These are phyloP conservation scores for Mycosarcoma mackinlayi DNA, from an alignment of 1,284 basidiomycete species.

Conservation along the genomic window DNA sequence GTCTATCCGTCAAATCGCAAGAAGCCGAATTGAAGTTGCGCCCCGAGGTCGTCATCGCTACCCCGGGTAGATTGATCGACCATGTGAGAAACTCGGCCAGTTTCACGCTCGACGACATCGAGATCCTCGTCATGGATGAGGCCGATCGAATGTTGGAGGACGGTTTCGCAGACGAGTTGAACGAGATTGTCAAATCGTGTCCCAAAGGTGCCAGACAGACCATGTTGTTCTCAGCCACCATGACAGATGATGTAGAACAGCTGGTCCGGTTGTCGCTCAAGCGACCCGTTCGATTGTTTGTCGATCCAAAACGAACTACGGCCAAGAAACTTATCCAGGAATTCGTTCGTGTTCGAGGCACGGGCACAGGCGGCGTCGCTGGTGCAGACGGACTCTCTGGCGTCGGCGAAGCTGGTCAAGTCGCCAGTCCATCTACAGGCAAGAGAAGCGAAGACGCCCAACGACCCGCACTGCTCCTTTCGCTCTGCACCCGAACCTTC, in stretches of 20 bases:
- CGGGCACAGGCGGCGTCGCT: constrained; percentile 37
- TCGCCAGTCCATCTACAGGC: constrained; percentile 54
- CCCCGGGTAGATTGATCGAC: constrained; percentile 96
- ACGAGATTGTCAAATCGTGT: constrained; percentile 92
- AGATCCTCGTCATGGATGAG: constrained; percentile 99
- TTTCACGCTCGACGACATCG: constrained; percentile 92
- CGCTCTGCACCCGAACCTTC: constrained; percentile 88
- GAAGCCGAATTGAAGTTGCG: constrained; percentile 94
- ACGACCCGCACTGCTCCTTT: constrained; percentile 89
- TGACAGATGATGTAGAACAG: constrained; percentile 95
- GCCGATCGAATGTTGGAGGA: constrained; percentile 98
- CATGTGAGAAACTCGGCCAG: constrained; percentile 93
- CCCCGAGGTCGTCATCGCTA: constrained; percentile 97
- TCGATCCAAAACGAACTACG: constrained; percentile 89
- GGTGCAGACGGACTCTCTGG: constrained; percentile 76
- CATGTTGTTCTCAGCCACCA: constrained; percentile 97
- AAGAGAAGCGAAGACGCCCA: constrained; percentile 82
- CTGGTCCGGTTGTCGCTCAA: constrained; percentile 91
- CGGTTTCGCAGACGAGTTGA: constrained; percentile 94
- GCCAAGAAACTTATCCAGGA: constrained; percentile 93
- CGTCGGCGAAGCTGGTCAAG: constrained; percentile 85
- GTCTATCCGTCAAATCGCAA: constrained; percentile 90
- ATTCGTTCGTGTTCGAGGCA: constrained; percentile 72
- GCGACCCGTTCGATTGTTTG: constrained; percentile 82
- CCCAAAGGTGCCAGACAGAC: constrained; percentile 72